Evolutionary conservation across 768 basidiomycete genomes (phyloP), one percentile per base, ranked within the genome.

Genomic region (Coprinopsis sp.): DNA sequence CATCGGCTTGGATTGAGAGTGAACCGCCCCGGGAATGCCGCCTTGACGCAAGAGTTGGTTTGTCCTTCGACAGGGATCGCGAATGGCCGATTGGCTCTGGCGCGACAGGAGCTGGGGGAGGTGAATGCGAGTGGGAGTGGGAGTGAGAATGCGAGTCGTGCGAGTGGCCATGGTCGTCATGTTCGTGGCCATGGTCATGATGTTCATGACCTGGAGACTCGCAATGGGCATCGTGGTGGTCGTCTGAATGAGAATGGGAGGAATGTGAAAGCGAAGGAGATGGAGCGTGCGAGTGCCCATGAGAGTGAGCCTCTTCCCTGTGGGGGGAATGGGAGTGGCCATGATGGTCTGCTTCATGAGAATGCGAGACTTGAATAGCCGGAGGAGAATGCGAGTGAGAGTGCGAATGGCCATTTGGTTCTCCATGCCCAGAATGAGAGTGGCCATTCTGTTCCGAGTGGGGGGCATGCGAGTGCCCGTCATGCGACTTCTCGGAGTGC

Each of bases 301-400:
- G 60, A 27, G 54, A 56, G 45, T 54, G 56, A 28, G 30, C 44
- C 33, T 52, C 49, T n/a, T 37, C 33, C 44, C 44, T 44, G 2
- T 51, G 53, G 38, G 60, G 60, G 11, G 60, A 55, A 49, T 63
- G 65, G 2, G 62, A 52, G 23, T 52, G 51, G 21, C 50, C 58
- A 47, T 65, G 56, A 19, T 50, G 52, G 43, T 49, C 54, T 5
- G 10, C 52, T 51, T 2, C 51, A 46, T 19, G 49, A 23, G 30
- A 49, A 33, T n/a, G 53, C 42, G 11, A 34, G 28, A n/a, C n/a
- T n/a, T n/a, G n/a, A n/a, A n/a, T n/a, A n/a, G n/a, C n/a, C n/a
- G n/a, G n/a, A 46, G 54, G 51, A 4, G 54, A 51, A 57, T 71
- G 72, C 25, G 66, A 61, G 50, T 74, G 71, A 16, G 57, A 56